Evolutionary conservation across 2,329 filamentous ascomycete species (phyloP).

Genomic region (Boeremia exigua): DNA sequence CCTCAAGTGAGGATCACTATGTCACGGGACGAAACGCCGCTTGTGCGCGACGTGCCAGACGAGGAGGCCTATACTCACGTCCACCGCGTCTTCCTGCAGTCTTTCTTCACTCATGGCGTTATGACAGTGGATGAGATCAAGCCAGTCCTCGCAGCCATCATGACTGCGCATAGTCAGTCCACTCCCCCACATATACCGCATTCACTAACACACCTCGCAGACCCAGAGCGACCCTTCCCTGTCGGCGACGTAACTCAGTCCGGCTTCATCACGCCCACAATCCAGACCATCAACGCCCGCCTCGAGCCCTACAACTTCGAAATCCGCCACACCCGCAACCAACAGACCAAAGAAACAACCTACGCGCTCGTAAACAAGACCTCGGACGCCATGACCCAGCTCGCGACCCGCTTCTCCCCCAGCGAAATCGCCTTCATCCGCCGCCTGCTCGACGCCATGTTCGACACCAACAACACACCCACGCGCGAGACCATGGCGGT

Average conservation of each 20-base stretch:
- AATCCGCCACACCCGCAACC: slow-evolving; percentile 76
- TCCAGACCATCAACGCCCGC: slow-evolving; percentile 72
- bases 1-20: not conserved
- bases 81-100: slow-evolving; percentile 90
- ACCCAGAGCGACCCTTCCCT: slow-evolving; percentile 54
- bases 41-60: slow-evolving; percentile 18
- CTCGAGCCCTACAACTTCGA: slow-evolving; percentile 86
- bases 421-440: slow-evolving; percentile 93
- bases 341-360: slow-evolving; percentile 68
- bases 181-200: not conserved
- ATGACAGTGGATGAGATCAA: slow-evolving; percentile 78
- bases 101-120: slow-evolving; percentile 77
- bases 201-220: slow-evolving; percentile 15
- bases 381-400: slow-evolving; percentile 82
- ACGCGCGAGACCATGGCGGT: slow-evolving; percentile 85
- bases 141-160: slow-evolving; percentile 75
- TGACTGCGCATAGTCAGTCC: slow-evolving; percentile 62
- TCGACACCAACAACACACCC: slow-evolving; percentile 82
- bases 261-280: slow-evolving; percentile 70
- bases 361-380: slow-evolving; percentile 82
- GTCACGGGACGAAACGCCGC: slow-evolving; percentile 10
- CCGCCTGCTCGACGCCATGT: slow-evolving; percentile 87
- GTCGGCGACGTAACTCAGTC: slow-evolving; percentile 68
- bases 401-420: slow-evolving; percentile 78
- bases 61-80: slow-evolving; percentile 53